Evolutionary conservation across 164 flowering plant genomes (phyloP).

Genomic region (Nymphaea colorata): DNA sequence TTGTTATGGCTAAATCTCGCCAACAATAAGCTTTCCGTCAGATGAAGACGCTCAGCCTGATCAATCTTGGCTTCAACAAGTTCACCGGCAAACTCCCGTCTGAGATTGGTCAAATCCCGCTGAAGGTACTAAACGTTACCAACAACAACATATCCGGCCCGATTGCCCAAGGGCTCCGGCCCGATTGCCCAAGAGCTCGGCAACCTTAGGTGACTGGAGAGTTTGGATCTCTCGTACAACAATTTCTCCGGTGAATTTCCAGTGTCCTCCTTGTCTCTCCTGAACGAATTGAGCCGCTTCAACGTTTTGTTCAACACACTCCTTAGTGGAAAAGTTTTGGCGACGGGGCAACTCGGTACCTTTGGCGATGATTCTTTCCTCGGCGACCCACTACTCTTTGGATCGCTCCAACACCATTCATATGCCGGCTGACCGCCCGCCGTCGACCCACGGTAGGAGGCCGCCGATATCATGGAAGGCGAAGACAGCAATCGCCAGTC

Average conservation of each 20-base stretch:
- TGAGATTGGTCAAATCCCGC: slow-evolving; percentile 34
- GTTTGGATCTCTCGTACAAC: slow-evolving; percentile 71
- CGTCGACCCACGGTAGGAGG: not conserved
- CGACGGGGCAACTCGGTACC: slow-evolving; percentile 65
- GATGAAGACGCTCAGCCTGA: slow-evolving; percentile 55
- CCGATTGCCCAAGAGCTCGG: slow-evolving; percentile 56
- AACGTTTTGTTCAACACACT: slow-evolving; percentile 69
- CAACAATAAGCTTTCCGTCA: slow-evolving; percentile 46
- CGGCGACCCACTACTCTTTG: slow-evolving; percentile 41
- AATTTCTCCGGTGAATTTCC: slow-evolving; percentile 81
- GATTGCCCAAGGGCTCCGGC: too few species aligned
- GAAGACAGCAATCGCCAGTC: not conserved
- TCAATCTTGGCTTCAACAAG: slow-evolving; percentile 46
- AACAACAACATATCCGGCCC: slow-evolving; percentile 48
- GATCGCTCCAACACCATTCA: not conserved
- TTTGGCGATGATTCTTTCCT: slow-evolving; percentile 59
- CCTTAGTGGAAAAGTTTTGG: slow-evolving; percentile 48
- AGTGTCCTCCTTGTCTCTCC: slow-evolving; percentile 24
- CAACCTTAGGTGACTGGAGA: slow-evolving; percentile 45
- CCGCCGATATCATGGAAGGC: not conserved
- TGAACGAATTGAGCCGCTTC: slow-evolving; percentile 61
- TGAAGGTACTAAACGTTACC: slow-evolving; percentile 55
- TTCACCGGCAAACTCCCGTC: slow-evolving; percentile 50
- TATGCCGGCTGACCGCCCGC: too few species aligned
- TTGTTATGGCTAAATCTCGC: slow-evolving; percentile 83